A percentile compares a stretch with the other conserved stretches of the same genome.
Conservation (phyloP, 78 protist genomes). For the Diacronema lutheri region DNA sequence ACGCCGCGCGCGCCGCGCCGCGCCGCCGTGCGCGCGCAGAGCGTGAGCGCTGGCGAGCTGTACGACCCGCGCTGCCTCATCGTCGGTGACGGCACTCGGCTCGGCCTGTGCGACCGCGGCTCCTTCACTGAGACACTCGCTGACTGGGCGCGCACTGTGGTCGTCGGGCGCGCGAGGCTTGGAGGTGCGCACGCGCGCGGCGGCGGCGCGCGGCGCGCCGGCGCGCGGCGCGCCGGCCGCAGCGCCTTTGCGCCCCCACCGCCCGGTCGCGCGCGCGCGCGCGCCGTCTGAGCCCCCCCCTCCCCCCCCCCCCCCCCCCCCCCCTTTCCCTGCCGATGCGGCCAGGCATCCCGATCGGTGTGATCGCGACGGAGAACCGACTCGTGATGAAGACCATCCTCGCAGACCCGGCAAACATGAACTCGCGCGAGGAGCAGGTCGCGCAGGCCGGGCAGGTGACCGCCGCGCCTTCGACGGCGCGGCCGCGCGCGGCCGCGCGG, state of each 20-base stretch:
- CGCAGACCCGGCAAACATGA: slow-evolving; percentile 91
- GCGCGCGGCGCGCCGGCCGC: slow-evolving; percentile 86
- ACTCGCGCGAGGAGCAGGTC: slow-evolving; percentile 47
- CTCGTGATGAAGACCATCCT: slow-evolving; percentile 64
- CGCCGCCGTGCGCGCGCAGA: slow-evolving; percentile 21
- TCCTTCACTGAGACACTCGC: slow-evolving; percentile 80
- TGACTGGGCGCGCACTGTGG: slow-evolving; percentile 95
- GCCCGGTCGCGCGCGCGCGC: too few species aligned
- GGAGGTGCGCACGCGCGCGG: background rate
- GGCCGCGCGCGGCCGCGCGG: too few species aligned
- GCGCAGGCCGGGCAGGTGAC: slow-evolving; percentile 88
- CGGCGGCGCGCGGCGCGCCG: background rate
- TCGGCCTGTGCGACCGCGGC: slow-evolving; percentile 86
- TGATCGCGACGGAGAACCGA: slow-evolving; percentile 88
- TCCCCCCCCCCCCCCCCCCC: too few species aligned
- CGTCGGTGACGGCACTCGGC: slow-evolving; percentile 41
- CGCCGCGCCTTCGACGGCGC: too few species aligned
- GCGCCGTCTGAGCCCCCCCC: too few species aligned
- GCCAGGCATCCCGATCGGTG: slow-evolving; percentile 92
- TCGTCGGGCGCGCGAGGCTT: slow-evolving; percentile 25
- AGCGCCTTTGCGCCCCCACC: too few species aligned
- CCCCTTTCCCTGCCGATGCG: too few species aligned
- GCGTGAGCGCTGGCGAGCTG: slow-evolving; percentile 52
- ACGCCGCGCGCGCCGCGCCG: too few species aligned
- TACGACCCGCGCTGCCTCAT: slow-evolving; percentile 85